Percentiles rank a stretch among this genome's conserved stretches.
Evolutionary conservation across 2,329 filamentous ascomycete genomes (phyloP).

Genomic region (Pyrenochaeta sp.): DNA sequence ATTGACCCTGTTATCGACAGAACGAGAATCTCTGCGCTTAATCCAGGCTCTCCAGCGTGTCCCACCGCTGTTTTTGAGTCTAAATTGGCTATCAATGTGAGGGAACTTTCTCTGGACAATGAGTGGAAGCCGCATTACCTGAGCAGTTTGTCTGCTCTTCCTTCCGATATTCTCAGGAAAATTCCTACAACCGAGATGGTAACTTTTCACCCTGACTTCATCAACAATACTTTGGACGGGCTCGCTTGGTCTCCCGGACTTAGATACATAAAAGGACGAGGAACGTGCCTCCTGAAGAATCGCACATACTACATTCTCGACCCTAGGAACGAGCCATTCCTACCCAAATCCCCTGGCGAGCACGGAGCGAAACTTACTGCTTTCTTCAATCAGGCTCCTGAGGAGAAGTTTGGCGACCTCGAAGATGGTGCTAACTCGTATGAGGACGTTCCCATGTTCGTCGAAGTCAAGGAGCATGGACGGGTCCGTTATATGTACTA

Average conservation of each 20-base stretch:
- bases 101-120: slow-evolving; percentile 7
- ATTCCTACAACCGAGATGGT: slow-evolving; percentile 34
- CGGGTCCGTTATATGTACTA: slow-evolving; percentile 51
- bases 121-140: slow-evolving; percentile 51
- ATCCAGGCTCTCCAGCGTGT: slow-evolving; percentile 19
- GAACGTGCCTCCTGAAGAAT: slow-evolving; percentile 37
- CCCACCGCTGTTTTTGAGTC: slow-evolving; percentile 13
- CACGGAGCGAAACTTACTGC: slow-evolving; percentile 58
- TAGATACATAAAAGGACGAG: slow-evolving; percentile 41
- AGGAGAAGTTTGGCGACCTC: slow-evolving; percentile 36
- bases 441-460: slow-evolving; percentile 54
- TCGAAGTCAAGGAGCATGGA: slow-evolving; percentile 26
- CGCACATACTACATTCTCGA: slow-evolving; percentile 56
- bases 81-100: slow-evolving; percentile 12
- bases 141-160: slow-evolving; percentile 36
- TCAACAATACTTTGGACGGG: slow-evolving; percentile 49
- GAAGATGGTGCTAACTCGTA: slow-evolving; percentile 38
- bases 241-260: slow-evolving; percentile 52
- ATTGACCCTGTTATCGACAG: slow-evolving; percentile 19
- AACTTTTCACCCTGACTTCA: slow-evolving; percentile 51
- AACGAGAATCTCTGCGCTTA: slow-evolving; percentile 4
- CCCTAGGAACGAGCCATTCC: slow-evolving; percentile 49
- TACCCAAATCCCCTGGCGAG: slow-evolving; percentile 50
- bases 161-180: slow-evolving; percentile 2
- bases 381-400: slow-evolving; percentile 53